A percentile compares a stretch with the other conserved stretches of the same genome.
Conservation (phyloP, 75 land plant genomes). For the Picea sitchensis region DNA sequence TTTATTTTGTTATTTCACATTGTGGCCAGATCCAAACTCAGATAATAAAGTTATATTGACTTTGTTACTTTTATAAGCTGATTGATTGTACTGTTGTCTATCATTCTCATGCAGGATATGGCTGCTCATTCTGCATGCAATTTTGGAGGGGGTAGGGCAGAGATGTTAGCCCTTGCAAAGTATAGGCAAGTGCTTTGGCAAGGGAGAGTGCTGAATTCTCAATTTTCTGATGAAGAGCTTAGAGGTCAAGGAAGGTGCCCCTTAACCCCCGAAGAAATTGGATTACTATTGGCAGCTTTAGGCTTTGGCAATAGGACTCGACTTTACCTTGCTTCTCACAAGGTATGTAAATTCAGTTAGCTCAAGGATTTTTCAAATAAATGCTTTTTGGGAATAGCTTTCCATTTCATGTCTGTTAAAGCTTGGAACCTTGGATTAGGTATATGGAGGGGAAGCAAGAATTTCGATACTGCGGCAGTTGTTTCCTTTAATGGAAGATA, state of each 20-base stretch:
- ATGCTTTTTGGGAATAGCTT: neutral
- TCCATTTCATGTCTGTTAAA: neutral
- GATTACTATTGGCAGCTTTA: conserved; percentile 77
- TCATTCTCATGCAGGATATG: conserved; percentile 63
- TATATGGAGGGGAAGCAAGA: conserved; percentile 92
- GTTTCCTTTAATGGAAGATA: conserved; percentile 81
- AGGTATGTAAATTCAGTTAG: conserved; percentile 34
- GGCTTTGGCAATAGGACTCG: conserved; percentile 78
- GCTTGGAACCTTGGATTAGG: conserved; percentile 31
- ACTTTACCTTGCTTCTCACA: conserved; percentile 90
- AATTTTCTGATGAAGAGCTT: conserved; percentile 68
- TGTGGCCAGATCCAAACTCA: neutral
- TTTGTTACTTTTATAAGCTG: neutral
- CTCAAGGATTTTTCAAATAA: neutral
- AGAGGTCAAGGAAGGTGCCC: conserved; percentile 83
- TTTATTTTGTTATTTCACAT: neutral
- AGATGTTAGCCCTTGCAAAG: conserved; percentile 78
- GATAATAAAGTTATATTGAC: neutral
- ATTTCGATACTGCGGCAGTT: conserved; percentile 57
- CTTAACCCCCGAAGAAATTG: conserved; percentile 92
- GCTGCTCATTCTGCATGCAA: conserved; percentile 98
- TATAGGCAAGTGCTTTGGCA: conserved; percentile 89
- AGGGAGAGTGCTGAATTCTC: conserved; percentile 85
- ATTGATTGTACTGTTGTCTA: neutral
- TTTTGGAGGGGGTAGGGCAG: conserved; percentile 97